A percentile compares a stretch with the other conserved stretches of the same genome.
Evolutionary conservation across 345 rosid species (phyloP).

Genomic region (Brassica incana): DNA sequence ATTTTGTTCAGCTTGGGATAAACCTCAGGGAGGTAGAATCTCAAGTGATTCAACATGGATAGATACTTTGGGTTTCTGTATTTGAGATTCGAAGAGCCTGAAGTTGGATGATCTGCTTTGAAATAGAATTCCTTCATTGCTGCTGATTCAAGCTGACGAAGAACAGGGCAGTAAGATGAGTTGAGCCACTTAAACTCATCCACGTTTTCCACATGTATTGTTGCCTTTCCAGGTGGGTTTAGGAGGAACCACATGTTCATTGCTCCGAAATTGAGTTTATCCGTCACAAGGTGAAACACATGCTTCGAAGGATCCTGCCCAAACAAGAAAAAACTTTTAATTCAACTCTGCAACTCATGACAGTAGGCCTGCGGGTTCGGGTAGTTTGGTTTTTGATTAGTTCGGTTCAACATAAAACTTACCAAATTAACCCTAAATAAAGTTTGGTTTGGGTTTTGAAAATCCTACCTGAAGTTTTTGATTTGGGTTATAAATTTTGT

Average conservation of each 20-base stretch:
- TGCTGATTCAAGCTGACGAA: conserved; percentile 88
- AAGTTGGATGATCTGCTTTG: conserved; percentile 89
- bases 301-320: conserved; percentile 87
- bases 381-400: no score
- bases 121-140: conserved; percentile 96
- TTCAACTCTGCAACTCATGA: background rate
- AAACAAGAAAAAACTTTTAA: background rate
- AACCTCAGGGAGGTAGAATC: conserved; percentile 93
- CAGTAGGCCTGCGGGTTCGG: no score
- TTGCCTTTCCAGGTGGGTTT: conserved; percentile 91
- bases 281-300: conserved; percentile 93
- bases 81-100: conserved; percentile 90
- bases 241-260: conserved; percentile 98
- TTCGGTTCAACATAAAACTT: no score
- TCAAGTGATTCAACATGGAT: conserved; percentile 91
- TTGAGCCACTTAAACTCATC: conserved; percentile 99
- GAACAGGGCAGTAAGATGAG: conserved; percentile 96
- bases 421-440: no score
- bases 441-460: no score
- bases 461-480: no score
- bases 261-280: conserved; percentile 92
- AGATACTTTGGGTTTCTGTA: conserved; percentile 96
- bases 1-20: conserved; percentile 91
- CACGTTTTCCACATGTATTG: conserved; percentile 94
- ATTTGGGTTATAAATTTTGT: no score